Evolutionary conservation across 768 basidiomycete species (phyloP).

Genomic region (Pisolithus orientalis): DNA sequence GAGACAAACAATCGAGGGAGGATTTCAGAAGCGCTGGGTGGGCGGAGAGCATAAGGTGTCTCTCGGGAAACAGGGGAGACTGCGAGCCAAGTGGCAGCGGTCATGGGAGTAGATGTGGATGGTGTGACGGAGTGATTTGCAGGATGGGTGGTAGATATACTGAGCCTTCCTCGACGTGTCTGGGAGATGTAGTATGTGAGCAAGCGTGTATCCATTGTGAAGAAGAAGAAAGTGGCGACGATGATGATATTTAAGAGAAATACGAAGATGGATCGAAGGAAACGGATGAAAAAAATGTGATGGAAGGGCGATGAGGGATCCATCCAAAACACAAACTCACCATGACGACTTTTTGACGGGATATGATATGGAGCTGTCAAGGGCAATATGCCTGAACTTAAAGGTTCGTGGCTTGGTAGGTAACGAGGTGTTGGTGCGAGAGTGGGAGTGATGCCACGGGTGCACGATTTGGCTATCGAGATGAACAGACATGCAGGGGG

Average conservation of each 20-base stretch:
- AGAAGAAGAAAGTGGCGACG: neutral
- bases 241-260: conserved; percentile 1
- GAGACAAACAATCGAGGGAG: conserved; percentile 63
- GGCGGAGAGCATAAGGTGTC: conserved; percentile 26
- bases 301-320: neutral
- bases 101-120: conserved; percentile 12
- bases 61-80: conserved; percentile 17
- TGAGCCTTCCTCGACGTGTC: conserved; percentile 16
- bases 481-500: too few species aligned
- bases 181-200: conserved; percentile 10
- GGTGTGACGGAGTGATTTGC: conserved; percentile 4
- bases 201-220: neutral
- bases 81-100: conserved; percentile 14
- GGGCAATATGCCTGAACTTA: conserved; percentile 1
- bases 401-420: neutral
- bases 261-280: neutral
- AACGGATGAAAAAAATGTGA: neutral
- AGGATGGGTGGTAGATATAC: conserved; percentile 14
- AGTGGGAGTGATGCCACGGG: conserved; percentile 3
- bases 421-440: conserved; percentile 9
- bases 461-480: neutral
- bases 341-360: conserved; percentile 22
- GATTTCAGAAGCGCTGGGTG: conserved; percentile 51
- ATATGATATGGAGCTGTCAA: conserved; percentile 6
- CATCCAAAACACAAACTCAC: conserved; percentile 15